Evolutionary conservation across 2,329 filamentous ascomycete species (phyloP).

Genomic region (Talaromyces sp.): DNA sequence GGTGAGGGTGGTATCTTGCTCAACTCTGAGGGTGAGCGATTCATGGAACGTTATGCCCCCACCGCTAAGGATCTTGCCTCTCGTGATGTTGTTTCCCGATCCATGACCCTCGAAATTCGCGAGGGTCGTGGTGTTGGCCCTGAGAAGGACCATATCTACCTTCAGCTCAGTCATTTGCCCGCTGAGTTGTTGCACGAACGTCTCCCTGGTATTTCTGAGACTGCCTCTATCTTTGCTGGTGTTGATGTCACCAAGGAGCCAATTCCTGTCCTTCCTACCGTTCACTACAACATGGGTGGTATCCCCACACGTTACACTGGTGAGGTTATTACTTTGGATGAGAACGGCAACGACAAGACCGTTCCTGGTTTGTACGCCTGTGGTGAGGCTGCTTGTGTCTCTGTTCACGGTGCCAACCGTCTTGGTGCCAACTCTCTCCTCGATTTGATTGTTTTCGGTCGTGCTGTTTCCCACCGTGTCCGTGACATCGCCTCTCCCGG

Average conservation of each 20-base stretch:
- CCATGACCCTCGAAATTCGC: conserved; percentile 97
- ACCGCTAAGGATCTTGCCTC: conserved; percentile 97
- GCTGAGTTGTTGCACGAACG: conserved; percentile 90
- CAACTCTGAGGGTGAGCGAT: conserved; percentile 96
- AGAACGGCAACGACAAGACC: conserved; percentile 81
- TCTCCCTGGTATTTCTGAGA: conserved; percentile 97
- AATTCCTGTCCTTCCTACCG: conserved; percentile 91
- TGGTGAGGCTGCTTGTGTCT: conserved; percentile 95
- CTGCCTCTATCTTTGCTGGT: conserved; percentile 92
- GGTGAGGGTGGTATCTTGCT: conserved; percentile 97
- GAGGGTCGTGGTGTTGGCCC: conserved; percentile 95
- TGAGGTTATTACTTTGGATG: conserved; percentile 87
- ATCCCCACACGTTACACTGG: conserved; percentile 97
- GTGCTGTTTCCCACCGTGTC: conserved; percentile 95
- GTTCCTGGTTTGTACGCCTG: conserved; percentile 95
- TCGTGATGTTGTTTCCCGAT: conserved; percentile 93
- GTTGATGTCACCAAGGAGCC: conserved; percentile 97
- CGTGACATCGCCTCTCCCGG: conserved; percentile 89
- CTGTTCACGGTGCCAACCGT: conserved; percentile 96
- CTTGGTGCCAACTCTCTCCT: conserved; percentile 97
- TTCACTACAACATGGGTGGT: conserved; percentile 99
- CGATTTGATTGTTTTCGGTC: conserved; percentile 94
- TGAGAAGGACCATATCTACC: conserved; percentile 98
- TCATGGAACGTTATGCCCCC: conserved; percentile 98
- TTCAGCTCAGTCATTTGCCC: conserved; percentile 93